phyloP scores from a whole-genome alignment of 495 filamentous ascomycete genomes.

The Glarea lozoyensis region DNA sequence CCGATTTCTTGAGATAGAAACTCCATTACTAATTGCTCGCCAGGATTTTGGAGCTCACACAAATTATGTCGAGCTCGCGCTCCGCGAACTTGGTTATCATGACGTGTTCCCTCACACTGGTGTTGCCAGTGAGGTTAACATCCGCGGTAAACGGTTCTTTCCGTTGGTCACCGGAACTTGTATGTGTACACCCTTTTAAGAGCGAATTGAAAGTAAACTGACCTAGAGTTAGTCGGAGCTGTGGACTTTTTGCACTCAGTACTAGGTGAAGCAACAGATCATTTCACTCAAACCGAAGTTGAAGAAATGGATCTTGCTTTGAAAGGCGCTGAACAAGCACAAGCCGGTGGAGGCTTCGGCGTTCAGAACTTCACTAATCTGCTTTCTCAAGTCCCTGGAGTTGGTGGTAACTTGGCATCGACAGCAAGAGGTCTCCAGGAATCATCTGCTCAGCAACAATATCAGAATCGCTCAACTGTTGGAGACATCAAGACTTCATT shows the following conservation, averaged over 20 bases:
- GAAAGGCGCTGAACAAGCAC: slow-evolving; percentile 40
- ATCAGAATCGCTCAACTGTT: slow-evolving; percentile 37
- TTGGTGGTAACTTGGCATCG: slow-evolving; percentile 57
- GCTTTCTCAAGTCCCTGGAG: slow-evolving; percentile 69
- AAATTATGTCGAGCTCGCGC: slow-evolving; percentile 77
- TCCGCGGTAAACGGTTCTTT: slow-evolving; percentile 66
- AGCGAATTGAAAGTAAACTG: no score
- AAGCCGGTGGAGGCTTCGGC: slow-evolving; percentile 25
- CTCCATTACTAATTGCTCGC: neutral
- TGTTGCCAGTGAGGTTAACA: slow-evolving; percentile 58
- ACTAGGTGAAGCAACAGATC: slow-evolving; percentile 90
- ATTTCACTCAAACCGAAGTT: slow-evolving; percentile 91
- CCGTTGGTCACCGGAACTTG: slow-evolving; percentile 82
- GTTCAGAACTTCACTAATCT: slow-evolving; percentile 56
- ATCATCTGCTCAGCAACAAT: slow-evolving; percentile 65
- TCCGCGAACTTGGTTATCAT: slow-evolving; percentile 75
- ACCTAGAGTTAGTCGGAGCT: no score
- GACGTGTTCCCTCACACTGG: slow-evolving; percentile 85
- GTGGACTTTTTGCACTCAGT: slow-evolving; percentile 78
- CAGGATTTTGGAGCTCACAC: slow-evolving; percentile 87
- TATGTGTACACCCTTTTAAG: no score
- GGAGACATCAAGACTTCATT: slow-evolving; percentile 29
- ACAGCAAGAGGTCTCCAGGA: slow-evolving; percentile 72
- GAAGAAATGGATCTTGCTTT: slow-evolving; percentile 78
- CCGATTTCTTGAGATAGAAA: neutral